phyloP scores from a whole-genome alignment of 176 grass and related monocot genomes.

The Triticum urartu region DNA sequence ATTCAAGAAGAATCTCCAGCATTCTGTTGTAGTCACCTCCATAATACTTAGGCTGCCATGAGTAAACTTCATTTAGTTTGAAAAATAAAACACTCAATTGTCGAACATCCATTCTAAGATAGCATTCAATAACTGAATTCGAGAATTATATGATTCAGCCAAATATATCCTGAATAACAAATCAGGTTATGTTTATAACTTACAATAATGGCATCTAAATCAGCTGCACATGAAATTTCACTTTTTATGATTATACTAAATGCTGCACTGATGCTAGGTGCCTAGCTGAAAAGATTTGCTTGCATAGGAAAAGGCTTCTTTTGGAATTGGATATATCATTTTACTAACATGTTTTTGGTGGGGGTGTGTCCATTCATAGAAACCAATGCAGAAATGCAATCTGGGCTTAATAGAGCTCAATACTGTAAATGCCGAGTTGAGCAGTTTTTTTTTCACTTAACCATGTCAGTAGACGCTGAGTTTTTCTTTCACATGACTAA shows the following conservation, averaged over 20 bases:
- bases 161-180: not conserved
- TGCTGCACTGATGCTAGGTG: not conserved
- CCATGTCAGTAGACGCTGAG: not conserved
- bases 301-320: not conserved
- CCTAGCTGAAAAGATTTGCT: not conserved
- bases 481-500: constrained; percentile 16
- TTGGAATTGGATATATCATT: not conserved
- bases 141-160: not conserved
- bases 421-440: not conserved
- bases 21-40: constrained; percentile 73
- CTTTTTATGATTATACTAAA: not conserved
- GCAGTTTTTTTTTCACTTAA: not conserved
- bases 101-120: not conserved
- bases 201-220: not conserved
- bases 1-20: constrained; percentile 80
- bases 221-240: constrained; percentile 11
- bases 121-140: not conserved
- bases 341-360: not conserved
- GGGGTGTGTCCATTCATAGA: not conserved
- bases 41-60: constrained; percentile 87
- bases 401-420: not conserved
- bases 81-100: constrained; percentile 16
- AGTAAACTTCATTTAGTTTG: constrained; percentile 36
- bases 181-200: not conserved
- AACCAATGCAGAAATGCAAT: not conserved